Evolutionary conservation across 1,139 yeast species (phyloP).

Genomic region (Taiozyma sp.): DNA sequence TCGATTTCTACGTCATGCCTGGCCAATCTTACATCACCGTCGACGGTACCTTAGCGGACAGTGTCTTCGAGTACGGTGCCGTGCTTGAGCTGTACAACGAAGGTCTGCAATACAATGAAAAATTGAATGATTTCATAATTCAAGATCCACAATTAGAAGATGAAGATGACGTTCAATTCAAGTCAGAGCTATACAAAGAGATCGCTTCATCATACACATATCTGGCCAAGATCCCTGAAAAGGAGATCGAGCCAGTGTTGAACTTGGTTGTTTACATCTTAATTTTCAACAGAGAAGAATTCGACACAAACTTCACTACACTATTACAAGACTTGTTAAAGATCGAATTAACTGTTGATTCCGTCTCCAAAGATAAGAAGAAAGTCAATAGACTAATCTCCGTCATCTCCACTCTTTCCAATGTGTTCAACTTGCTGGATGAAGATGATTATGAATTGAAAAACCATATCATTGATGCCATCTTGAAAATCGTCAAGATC

Average conservation of each 20-base stretch:
- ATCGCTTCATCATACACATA: conserved; percentile 6
- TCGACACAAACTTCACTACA: conserved; percentile 1
- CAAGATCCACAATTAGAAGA: conserved; percentile 2
- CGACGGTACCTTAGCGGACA: conserved; percentile 13
- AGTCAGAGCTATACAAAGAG: conserved; percentile 7
- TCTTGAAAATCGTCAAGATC: conserved; percentile 3
- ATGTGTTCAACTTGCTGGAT: conserved; percentile 11
- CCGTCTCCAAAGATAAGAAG: conserved; percentile 8
- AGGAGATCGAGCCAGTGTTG: conserved; percentile 12
- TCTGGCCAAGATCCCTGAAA: conserved; percentile 10
- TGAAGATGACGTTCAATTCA: conserved; percentile 8
- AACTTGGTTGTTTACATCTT: conserved; percentile 12
- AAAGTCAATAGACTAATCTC: conserved; percentile 7
- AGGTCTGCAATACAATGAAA: conserved; percentile 5
- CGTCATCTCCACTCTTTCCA: conserved; percentile 12
- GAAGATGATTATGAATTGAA: conserved; percentile 5
- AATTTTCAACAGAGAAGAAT: conserved; percentile 7
- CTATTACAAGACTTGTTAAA: neutral
- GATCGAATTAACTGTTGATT: neutral
- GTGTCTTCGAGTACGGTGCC: conserved; percentile 12
- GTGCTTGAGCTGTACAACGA: conserved; percentile 14
- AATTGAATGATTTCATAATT: conserved; percentile 7
- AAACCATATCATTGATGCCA: conserved; percentile 5
- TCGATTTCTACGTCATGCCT: conserved; percentile 6
- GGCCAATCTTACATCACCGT: conserved; percentile 15